These are phyloP conservation scores for Plasmodium gaboni DNA, from an alignment of 169 alveolate genomes.

Conservation along the genomic window DNA sequence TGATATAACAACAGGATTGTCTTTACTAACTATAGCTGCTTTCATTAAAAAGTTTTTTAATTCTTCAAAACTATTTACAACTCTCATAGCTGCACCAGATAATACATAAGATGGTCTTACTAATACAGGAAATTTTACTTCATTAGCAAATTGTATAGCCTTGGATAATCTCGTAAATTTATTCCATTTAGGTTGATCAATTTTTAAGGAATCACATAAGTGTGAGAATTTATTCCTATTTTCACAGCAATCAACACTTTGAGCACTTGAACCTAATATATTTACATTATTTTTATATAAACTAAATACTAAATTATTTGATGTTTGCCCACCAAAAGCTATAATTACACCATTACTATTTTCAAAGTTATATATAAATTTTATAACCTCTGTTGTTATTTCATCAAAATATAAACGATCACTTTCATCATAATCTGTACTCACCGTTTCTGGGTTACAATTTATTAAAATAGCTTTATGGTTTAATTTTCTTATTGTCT, in stretches of 20 bases:
- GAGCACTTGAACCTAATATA: slow-evolving; percentile 91
- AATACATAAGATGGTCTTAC: slow-evolving; percentile 93
- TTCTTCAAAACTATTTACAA: slow-evolving; percentile 85
- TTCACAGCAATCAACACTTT: slow-evolving; percentile 91
- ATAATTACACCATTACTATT: slow-evolving; percentile 85
- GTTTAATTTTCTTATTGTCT: slow-evolving; percentile 84
- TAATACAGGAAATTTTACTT: slow-evolving; percentile 88
- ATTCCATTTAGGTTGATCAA: slow-evolving; percentile 93
- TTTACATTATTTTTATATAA: slow-evolving; percentile 79
- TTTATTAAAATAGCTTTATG: slow-evolving; percentile 85
- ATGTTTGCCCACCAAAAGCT: slow-evolving; percentile 93
- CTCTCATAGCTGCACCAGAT: slow-evolving; percentile 93
- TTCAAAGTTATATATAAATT: slow-evolving; percentile 85
- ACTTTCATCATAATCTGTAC: slow-evolving; percentile 92
- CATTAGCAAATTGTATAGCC: slow-evolving; percentile 82
- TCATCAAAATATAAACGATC: slow-evolving; percentile 91
- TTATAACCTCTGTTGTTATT: slow-evolving; percentile 84
- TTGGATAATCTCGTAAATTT: slow-evolving; percentile 85
- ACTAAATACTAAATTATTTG: slow-evolving; percentile 89
- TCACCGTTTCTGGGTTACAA: slow-evolving; percentile 94
- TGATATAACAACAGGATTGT: slow-evolving; percentile 91
- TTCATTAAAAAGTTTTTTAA: slow-evolving; percentile 84
- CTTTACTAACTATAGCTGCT: slow-evolving; percentile 91
- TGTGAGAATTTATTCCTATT: slow-evolving; percentile 89
- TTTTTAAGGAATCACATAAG: slow-evolving; percentile 88